phyloP scores from a whole-genome alignment of 148 eudicot genomes.

The Chenopodium quinoa region DNA sequence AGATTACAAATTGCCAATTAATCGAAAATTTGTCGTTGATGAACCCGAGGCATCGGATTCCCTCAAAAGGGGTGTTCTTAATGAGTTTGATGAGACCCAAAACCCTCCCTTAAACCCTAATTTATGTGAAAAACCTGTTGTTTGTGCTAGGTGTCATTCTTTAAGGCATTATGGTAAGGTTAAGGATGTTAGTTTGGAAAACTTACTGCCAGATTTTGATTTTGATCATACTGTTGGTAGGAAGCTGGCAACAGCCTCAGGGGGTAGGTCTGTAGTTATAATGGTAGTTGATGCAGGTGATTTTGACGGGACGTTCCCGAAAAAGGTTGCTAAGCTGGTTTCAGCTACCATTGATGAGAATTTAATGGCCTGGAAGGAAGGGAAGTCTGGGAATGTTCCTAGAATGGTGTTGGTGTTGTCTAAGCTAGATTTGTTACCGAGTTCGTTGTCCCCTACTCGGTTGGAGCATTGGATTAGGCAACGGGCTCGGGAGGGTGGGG shows the following conservation, averaged over 20 bases:
- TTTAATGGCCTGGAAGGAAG: slow-evolving; percentile 71
- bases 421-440: slow-evolving; percentile 85
- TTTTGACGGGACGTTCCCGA: slow-evolving; percentile 90
- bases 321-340: slow-evolving; percentile 67
- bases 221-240: slow-evolving; percentile 88
- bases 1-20: slow-evolving; percentile 45
- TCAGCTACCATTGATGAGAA: slow-evolving; percentile 66
- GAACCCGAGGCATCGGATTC: slow-evolving; percentile 54
- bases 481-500: slow-evolving; percentile 86
- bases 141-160: slow-evolving; percentile 84
- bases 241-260: slow-evolving; percentile 56
- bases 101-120: slow-evolving; percentile 28
- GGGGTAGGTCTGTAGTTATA: slow-evolving; percentile 74
- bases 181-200: slow-evolving; percentile 68
- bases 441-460: slow-evolving; percentile 57
- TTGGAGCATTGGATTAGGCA: slow-evolving; percentile 94
- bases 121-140: slow-evolving; percentile 43
- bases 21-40: slow-evolving; percentile 42
- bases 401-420: slow-evolving; percentile 75
- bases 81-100: slow-evolving; percentile 35
- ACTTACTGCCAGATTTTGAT: slow-evolving; percentile 87
- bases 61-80: slow-evolving; percentile 57
- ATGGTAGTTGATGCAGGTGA: slow-evolving; percentile 89
- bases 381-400: slow-evolving; percentile 93
- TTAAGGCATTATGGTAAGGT: slow-evolving; percentile 76